Conservation (phyloP, 495 filamentous ascomycete species). For the Chlorociboria aeruginascens region DNA sequence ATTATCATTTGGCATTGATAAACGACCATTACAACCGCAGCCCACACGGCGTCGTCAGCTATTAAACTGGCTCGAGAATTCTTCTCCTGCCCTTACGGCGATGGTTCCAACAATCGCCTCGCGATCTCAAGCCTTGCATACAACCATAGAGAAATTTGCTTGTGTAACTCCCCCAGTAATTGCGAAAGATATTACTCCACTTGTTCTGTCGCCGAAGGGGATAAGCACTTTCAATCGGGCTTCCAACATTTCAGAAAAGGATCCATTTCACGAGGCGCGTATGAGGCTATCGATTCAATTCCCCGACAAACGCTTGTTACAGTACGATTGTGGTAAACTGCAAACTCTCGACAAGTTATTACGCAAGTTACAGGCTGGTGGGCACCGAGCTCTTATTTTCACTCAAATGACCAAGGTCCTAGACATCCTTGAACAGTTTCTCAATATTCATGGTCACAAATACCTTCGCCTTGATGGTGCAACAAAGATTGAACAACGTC, state of each 20-base stretch:
- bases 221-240: slow-evolving; percentile 46
- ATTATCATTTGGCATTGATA: slow-evolving; percentile 47
- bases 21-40: slow-evolving; percentile 39
- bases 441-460: slow-evolving; percentile 95
- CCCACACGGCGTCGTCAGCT: slow-evolving; percentile 39
- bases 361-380: slow-evolving; percentile 74
- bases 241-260: slow-evolving; percentile 24
- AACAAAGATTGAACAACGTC: slow-evolving; percentile 89
- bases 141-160: slow-evolving; percentile 72
- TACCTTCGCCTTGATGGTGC: slow-evolving; percentile 92
- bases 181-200: slow-evolving; percentile 59
- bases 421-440: slow-evolving; percentile 92
- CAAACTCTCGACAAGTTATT: slow-evolving; percentile 82
- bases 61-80: slow-evolving; percentile 63
- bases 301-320: slow-evolving; percentile 85
- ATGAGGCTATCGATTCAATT: slow-evolving; percentile 93
- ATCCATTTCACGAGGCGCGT: slow-evolving; percentile 89
- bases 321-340: slow-evolving; percentile 97
- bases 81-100: slow-evolving; percentile 52
- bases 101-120: slow-evolving; percentile 66
- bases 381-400: slow-evolving; percentile 92
- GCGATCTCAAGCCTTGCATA: slow-evolving; percentile 56
- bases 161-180: slow-evolving; percentile 85
- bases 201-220: slow-evolving; percentile 47
- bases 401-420: slow-evolving; percentile 99